Evolutionary conservation across 2,329 filamentous ascomycete species (phyloP).

Genomic region (Neurospora sp.): DNA sequence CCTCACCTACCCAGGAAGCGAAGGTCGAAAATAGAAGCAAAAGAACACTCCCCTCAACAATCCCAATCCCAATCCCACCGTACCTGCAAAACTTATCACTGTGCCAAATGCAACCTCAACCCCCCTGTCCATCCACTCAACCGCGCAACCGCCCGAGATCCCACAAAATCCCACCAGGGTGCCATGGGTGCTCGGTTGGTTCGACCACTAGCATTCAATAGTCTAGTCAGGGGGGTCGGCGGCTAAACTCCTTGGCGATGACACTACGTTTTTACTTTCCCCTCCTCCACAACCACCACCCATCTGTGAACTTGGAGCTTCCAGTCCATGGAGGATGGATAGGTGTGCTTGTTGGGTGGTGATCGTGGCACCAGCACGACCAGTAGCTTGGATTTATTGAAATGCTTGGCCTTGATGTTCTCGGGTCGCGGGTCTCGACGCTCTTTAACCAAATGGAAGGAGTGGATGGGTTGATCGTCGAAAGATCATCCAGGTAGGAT

Average conservation of each 20-base stretch:
- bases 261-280: background rate
- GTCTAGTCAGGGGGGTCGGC: background rate
- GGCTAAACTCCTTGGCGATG: background rate
- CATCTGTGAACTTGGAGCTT: background rate
- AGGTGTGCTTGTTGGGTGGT: background rate
- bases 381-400: background rate
- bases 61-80: background rate
- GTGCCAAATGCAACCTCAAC: background rate
- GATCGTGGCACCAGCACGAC: background rate
- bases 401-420: background rate
- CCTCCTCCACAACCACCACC: background rate
- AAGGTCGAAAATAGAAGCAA: background rate
- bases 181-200: background rate
- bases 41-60: background rate
- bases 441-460: too few relatives aligned
- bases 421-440: background rate
- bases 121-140: background rate
- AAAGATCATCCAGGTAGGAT: background rate
- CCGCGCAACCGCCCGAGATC: background rate
- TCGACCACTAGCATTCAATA: background rate
- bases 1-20: background rate
- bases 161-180: background rate
- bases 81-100: background rate
- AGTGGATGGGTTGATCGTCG: background rate
- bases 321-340: background rate